These are phyloP conservation scores for Termitomyces eurrhizus DNA, from an alignment of 768 basidiomycete species.

Conservation along the genomic window DNA sequence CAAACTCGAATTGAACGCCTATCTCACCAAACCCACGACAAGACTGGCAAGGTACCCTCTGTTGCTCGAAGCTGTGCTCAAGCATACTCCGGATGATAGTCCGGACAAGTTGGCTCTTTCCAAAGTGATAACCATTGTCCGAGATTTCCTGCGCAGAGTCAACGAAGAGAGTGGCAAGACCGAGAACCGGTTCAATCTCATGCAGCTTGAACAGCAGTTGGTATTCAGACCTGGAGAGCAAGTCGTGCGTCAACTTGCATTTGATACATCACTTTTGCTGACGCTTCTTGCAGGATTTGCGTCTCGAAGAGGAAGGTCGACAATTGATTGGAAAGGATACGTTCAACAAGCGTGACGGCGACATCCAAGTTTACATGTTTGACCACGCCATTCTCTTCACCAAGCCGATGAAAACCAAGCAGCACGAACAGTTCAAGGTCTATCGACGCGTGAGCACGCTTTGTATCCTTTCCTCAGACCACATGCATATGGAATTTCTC, in stretches of 20 bases:
- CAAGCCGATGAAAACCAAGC: slow-evolving; percentile 78
- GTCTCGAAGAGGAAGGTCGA: slow-evolving; percentile 81
- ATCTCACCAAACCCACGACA: slow-evolving; percentile 97
- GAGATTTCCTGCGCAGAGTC: slow-evolving; percentile 82
- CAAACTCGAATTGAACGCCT: slow-evolving; percentile 96
- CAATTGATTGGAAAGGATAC: slow-evolving; percentile 90
- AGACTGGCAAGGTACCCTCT: slow-evolving; percentile 96
- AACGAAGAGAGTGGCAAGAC: slow-evolving; percentile 93
- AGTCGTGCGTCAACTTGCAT: slow-evolving; percentile 54
- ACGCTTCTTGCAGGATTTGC: slow-evolving; percentile 59
- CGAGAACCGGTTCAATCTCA: slow-evolving; percentile 93
- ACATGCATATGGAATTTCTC: not conserved
- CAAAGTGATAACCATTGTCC: slow-evolving; percentile 71
- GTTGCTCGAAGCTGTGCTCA: slow-evolving; percentile 85
- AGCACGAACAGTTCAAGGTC: slow-evolving; percentile 89
- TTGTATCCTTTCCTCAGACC: not conserved
- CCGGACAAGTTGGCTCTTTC: slow-evolving; percentile 78
- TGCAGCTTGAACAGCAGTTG: slow-evolving; percentile 91
- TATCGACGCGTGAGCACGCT: slow-evolving; percentile 74
- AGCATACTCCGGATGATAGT: slow-evolving; percentile 88
- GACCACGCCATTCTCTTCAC: slow-evolving; percentile 96
- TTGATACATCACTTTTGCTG: not conserved
- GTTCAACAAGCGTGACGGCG: slow-evolving; percentile 88
- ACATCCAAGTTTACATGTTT: slow-evolving; percentile 91
- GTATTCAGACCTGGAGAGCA: slow-evolving; percentile 86